Evolutionary conservation across 306 rosid genomes (phyloP).

Genomic region (Dalbergia cultrata): DNA sequence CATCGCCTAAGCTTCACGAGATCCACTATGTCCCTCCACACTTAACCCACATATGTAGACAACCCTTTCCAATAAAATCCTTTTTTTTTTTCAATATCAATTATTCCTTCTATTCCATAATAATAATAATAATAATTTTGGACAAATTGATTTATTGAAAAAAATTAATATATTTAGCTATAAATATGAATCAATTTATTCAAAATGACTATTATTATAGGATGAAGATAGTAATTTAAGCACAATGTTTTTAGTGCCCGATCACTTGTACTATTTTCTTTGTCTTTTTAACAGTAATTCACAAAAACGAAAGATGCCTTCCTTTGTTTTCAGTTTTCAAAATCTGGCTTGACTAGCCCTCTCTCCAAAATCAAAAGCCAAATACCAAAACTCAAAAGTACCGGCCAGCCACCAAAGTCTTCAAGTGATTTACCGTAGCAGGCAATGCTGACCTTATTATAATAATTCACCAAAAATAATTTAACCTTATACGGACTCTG

Average conservation of each 20-base stretch:
- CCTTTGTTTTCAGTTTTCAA: constrained; percentile 16
- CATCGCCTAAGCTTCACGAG: constrained; percentile 43
- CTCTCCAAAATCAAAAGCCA: constrained; percentile 14
- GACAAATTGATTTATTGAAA: neutral
- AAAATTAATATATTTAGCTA: too few relatives aligned
- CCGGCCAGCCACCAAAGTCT: constrained; percentile 17
- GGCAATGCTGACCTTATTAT: constrained; percentile 28
- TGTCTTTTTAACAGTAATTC: neutral
- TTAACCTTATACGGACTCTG: too few relatives aligned
- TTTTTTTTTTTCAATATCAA: neutral
- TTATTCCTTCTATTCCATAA: too few relatives aligned
- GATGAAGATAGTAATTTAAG: neutral
- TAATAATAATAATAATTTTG: too few relatives aligned
- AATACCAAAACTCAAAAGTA: neutral
- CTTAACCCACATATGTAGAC: neutral
- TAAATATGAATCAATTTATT: too few relatives aligned
- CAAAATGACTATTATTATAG: too few relatives aligned
- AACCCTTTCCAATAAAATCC: constrained; percentile 22
- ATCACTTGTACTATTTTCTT: constrained; percentile 34
- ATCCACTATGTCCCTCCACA: constrained; percentile 32
- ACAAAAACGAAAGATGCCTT: neutral
- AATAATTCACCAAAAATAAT: neutral
- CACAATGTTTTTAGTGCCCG: neutral
- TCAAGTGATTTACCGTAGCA: constrained; percentile 47
- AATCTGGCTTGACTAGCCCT: constrained; percentile 6